A percentile compares a stretch with the other conserved stretches of the same genome.
Evolutionary conservation across 805 yeast species (phyloP).

Genomic region (Myxozyma neotropica): DNA sequence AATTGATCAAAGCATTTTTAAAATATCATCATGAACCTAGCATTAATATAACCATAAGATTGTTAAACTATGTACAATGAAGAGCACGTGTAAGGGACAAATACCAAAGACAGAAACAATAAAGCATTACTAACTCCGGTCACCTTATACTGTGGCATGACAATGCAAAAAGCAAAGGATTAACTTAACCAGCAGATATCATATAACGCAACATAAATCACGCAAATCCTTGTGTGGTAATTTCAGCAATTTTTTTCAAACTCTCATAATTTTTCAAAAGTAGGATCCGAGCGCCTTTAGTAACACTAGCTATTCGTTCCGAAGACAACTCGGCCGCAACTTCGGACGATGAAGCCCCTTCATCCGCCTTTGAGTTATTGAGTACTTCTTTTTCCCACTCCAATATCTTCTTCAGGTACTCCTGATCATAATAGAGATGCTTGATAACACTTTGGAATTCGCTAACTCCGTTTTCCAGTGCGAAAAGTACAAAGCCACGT

Average conservation of each 20-base stretch:
- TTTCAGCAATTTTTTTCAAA: neutral
- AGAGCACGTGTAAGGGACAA: neutral
- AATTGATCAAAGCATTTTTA: neutral
- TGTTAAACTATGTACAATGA: neutral
- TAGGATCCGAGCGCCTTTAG: conserved; percentile 27
- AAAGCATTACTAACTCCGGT: neutral
- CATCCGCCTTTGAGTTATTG: conserved; percentile 7
- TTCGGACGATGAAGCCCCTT: neutral
- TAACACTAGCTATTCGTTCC: conserved; percentile 17
- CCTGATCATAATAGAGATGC: conserved; percentile 10
- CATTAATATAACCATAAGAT: neutral
- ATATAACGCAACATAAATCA: neutral
- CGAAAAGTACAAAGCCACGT: conserved; percentile 29
- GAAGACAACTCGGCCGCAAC: neutral
- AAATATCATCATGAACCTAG: neutral
- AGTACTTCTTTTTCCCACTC: conserved; percentile 29
- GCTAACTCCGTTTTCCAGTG: conserved; percentile 12
- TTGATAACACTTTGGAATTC: conserved; percentile 26
- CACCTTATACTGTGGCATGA: neutral
- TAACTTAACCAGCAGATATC: neutral
- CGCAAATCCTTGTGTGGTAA: neutral
- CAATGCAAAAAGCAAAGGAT: neutral
- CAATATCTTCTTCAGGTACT: conserved; percentile 7
- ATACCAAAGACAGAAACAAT: neutral
- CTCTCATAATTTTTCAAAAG: conserved; percentile 15